Percentiles rank a stretch among this genome's conserved stretches.
phyloP scores from a whole-genome alignment of 169 alveolate species.

The Eimeria sp. region DNA sequence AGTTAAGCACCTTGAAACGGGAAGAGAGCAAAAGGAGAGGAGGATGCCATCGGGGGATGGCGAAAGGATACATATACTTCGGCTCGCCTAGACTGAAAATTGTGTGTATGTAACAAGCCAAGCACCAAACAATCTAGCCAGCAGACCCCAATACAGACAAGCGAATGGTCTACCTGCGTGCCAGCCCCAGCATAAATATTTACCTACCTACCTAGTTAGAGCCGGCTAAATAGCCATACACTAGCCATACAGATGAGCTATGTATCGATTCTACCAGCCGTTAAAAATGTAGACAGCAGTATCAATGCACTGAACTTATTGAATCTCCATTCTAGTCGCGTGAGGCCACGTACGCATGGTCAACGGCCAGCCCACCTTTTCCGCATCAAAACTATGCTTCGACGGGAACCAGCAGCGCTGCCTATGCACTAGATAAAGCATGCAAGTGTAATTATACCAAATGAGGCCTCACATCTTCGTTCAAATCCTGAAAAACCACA shows the following conservation, averaged over 20 bases:
- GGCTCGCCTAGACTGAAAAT: background rate
- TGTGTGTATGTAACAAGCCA: background rate
- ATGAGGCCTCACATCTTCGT: background rate
- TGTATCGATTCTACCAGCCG: background rate
- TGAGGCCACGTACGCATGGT: background rate
- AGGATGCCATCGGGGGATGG: background rate
- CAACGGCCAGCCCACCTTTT: background rate
- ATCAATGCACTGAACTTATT: background rate
- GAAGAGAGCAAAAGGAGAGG: background rate
- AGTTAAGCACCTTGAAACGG: slow-evolving; percentile 4
- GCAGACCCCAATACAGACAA: background rate
- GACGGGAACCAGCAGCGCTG: background rate
- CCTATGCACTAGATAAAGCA: background rate
- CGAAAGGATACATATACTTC: background rate
- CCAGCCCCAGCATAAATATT: background rate
- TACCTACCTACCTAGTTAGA: background rate
- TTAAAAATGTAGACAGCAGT: background rate
- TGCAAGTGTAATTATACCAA: background rate
- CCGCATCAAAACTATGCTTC: background rate
- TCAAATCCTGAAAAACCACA: slow-evolving; percentile 65
- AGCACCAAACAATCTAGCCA: background rate
- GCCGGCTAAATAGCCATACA: background rate
- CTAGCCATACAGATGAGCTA: background rate
- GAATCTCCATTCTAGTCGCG: background rate
- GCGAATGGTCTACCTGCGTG: background rate